A percentile compares a stretch with the other conserved stretches of the same genome.
These are phyloP conservation scores for Hypomontagnella monticulosa DNA, from an alignment of 495 filamentous ascomycete species.

Conservation along the genomic window DNA sequence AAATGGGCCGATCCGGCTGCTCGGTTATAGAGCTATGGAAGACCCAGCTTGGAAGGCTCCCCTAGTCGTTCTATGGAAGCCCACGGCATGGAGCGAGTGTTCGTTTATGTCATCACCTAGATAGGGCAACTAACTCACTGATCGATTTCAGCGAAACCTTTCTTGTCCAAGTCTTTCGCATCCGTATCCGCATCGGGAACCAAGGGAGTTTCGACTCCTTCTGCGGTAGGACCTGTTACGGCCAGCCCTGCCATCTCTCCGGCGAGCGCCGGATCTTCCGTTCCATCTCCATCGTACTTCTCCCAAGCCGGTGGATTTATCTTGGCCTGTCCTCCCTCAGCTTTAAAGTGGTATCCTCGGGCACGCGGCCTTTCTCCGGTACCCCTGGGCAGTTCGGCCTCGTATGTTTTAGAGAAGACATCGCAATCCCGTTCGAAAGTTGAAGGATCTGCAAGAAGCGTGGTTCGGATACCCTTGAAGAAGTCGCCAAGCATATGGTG, in stretches of 20 bases:
- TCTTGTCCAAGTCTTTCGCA: conserved; percentile 64
- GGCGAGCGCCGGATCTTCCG: conserved; percentile 34
- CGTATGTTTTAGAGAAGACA: conserved; percentile 70
- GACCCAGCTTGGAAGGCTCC: too few relatives aligned
- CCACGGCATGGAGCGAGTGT: neutral
- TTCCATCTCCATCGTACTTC: conserved; percentile 42
- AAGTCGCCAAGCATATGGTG: conserved; percentile 74
- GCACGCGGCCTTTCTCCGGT: conserved; percentile 82
- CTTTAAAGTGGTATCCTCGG: conserved; percentile 85
- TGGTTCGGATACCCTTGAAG: conserved; percentile 71
- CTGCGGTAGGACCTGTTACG: conserved; percentile 30
- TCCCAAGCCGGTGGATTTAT: conserved; percentile 75
- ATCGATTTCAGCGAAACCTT: conserved; percentile 68
- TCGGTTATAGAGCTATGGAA: neutral
- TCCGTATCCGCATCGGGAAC: conserved; percentile 60
- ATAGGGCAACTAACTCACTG: conserved; percentile 7
- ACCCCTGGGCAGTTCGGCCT: conserved; percentile 71
- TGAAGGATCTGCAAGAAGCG: conserved; percentile 58
- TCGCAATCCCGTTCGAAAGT: conserved; percentile 69
- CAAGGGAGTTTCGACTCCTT: conserved; percentile 49
- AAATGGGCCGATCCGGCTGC: neutral
- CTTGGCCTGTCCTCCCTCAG: conserved; percentile 69
- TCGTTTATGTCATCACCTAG: neutral
- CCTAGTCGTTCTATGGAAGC: neutral
- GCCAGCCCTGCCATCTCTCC: conserved; percentile 41